phyloP scores from a whole-genome alignment of 305 asterid genomes.

The Fraxinus nigra region DNA sequence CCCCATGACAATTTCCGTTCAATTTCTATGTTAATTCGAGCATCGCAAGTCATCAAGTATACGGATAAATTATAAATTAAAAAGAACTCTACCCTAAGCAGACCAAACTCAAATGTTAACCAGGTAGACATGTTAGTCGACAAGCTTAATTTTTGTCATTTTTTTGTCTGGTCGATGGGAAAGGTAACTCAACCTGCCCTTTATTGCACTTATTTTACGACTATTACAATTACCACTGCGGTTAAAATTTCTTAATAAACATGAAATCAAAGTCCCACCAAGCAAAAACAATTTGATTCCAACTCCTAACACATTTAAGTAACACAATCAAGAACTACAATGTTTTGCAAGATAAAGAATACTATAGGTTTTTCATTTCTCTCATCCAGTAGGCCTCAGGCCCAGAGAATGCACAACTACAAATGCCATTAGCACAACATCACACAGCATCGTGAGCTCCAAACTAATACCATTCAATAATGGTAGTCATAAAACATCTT shows the following conservation, averaged over 20 bases:
- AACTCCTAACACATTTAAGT: not conserved
- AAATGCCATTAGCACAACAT: slow-evolving; percentile 11
- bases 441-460: slow-evolving; percentile 15
- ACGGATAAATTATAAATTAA: too few species aligned
- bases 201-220: not conserved
- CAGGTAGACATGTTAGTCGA: not conserved
- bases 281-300: not conserved
- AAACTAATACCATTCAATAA: not conserved
- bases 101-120: not conserved
- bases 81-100: not conserved
- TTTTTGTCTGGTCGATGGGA: not conserved
- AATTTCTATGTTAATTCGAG: not conserved
- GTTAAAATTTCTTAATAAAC: not conserved
- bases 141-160: not conserved
- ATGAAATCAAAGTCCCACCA: not conserved
- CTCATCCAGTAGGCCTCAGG: slow-evolving; percentile 9
- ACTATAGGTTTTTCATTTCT: not conserved
- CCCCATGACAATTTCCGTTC: not conserved
- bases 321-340: not conserved
- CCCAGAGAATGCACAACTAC: slow-evolving; percentile 16
- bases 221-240: not conserved
- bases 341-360: not conserved
- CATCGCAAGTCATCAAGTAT: not conserved
- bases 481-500: not conserved
- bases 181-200: not conserved